phyloP scores from a whole-genome alignment of 2,329 filamentous ascomycete species.

The Pseudocercospora musae region DNA sequence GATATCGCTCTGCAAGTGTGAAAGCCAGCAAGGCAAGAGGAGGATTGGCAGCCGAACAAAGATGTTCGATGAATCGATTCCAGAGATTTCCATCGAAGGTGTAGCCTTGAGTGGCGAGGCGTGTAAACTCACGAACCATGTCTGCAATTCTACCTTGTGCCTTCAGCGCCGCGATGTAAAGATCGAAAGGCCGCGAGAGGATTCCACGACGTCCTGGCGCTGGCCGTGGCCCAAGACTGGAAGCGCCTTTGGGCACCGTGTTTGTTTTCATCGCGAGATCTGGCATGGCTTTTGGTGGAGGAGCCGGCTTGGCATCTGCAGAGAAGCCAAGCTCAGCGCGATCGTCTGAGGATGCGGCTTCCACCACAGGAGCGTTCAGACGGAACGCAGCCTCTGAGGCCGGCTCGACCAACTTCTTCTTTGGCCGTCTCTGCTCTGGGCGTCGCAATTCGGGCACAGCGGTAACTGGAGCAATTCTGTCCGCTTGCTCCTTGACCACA shows the following conservation, averaged over 20 bases:
- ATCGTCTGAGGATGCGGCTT: background rate
- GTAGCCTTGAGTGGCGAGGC: slow-evolving; percentile 67
- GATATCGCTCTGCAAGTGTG: slow-evolving; percentile 66
- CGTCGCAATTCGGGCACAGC: slow-evolving; percentile 17
- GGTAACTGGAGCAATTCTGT: slow-evolving; percentile 31
- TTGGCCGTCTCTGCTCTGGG: background rate
- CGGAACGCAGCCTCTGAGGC: background rate
- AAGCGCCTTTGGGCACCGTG: background rate
- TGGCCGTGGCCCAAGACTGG: slow-evolving; percentile 13
- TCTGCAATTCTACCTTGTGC: slow-evolving; percentile 47
- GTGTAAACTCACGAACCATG: slow-evolving; percentile 46
- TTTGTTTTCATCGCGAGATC: background rate
- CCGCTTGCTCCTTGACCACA: slow-evolving; percentile 54
- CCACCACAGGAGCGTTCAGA: background rate
- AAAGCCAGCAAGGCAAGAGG: slow-evolving; percentile 65
- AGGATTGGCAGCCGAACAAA: slow-evolving; percentile 55
- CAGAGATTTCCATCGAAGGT: slow-evolving; percentile 71
- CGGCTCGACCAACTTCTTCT: background rate
- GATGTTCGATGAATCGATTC: slow-evolving; percentile 68
- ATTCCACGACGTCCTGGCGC: slow-evolving; percentile 29
- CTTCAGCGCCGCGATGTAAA: slow-evolving; percentile 53
- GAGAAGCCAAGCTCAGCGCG: slow-evolving; percentile 19
- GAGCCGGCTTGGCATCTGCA: background rate
- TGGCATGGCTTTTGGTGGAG: background rate
- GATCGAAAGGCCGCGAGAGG: slow-evolving; percentile 48